These are phyloP conservation scores for Lactarius indigo DNA, from an alignment of 768 basidiomycete genomes.

Conservation along the genomic window DNA sequence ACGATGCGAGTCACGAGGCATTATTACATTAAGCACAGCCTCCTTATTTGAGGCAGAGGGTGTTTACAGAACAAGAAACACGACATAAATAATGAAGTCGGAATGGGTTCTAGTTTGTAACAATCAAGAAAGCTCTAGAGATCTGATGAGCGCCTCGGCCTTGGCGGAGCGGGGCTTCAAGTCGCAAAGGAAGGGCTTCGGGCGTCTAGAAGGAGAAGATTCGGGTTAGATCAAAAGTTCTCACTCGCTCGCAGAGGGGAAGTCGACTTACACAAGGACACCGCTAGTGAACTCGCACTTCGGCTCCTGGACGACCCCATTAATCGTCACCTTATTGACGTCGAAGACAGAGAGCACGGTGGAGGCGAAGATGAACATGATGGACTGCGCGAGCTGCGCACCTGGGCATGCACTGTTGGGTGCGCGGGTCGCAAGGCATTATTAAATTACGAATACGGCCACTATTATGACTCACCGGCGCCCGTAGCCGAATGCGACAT, in stretches of 20 bases:
- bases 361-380: constrained; percentile 24
- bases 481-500: constrained; percentile 30
- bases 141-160: constrained; percentile 20
- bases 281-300: constrained; percentile 20
- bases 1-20: too few relatives aligned
- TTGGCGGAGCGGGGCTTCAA: constrained; percentile 27
- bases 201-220: constrained; percentile 18
- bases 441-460: not conserved
- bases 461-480: constrained; percentile 26
- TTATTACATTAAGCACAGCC: too few relatives aligned
- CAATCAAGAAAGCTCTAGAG: constrained; percentile 6
- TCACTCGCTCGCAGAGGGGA: not conserved
- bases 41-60: too few relatives aligned
- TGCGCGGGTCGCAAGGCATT: not conserved
- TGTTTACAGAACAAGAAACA: not conserved
- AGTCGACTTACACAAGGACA: constrained; percentile 18
- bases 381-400: constrained; percentile 24
- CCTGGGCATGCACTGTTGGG: constrained; percentile 24
- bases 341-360: constrained; percentile 26
- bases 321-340: constrained; percentile 18
- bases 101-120: not conserved
- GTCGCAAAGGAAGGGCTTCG: constrained; percentile 27
- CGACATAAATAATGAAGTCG: not conserved
- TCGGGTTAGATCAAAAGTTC: not conserved
- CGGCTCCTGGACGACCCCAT: constrained; percentile 25